A percentile compares a stretch with the other conserved stretches of the same genome.
These are phyloP conservation scores for Euphrasia confusa DNA, from an alignment of 257 asterid genomes.

Conservation along the genomic window DNA sequence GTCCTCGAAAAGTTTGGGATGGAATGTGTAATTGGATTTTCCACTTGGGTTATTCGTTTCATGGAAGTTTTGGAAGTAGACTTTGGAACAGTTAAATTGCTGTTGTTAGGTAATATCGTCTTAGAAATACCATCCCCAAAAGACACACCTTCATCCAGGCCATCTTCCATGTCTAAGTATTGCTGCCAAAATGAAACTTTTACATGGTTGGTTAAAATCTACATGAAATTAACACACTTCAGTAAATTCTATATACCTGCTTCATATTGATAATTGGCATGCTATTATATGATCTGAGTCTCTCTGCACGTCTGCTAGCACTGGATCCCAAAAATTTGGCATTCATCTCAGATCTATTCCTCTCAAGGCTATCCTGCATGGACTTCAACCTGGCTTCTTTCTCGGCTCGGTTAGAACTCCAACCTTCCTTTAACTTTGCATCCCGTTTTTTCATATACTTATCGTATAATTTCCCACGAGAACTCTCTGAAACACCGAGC, in stretches of 20 bases:
- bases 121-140: slow-evolving; percentile 41
- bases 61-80: slow-evolving; percentile 53
- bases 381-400: slow-evolving; percentile 83
- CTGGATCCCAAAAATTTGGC: slow-evolving; percentile 57
- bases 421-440: slow-evolving; percentile 81
- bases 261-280: slow-evolving; percentile 46
- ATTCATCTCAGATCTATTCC: slow-evolving; percentile 78
- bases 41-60: slow-evolving; percentile 62
- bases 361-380: slow-evolving; percentile 84
- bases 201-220: slow-evolving; percentile 40
- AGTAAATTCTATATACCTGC: slow-evolving; percentile 49
- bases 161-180: slow-evolving; percentile 54
- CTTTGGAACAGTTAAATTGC: slow-evolving; percentile 43
- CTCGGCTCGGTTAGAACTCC: slow-evolving; percentile 73
- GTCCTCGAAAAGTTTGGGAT: slow-evolving; percentile 83
- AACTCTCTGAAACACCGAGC: slow-evolving; percentile 55
- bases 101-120: slow-evolving; percentile 36
- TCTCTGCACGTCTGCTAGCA: slow-evolving; percentile 63
- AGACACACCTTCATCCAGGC: slow-evolving; percentile 48
- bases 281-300: slow-evolving; percentile 63
- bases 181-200: slow-evolving; percentile 59
- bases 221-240: slow-evolving; percentile 20
- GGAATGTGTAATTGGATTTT: slow-evolving; percentile 79
- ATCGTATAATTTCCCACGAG: slow-evolving; percentile 76
- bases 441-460: slow-evolving; percentile 78